These are phyloP conservation scores for Kokia cookei DNA, from an alignment of 441 rosid genomes.

Conservation along the genomic window DNA sequence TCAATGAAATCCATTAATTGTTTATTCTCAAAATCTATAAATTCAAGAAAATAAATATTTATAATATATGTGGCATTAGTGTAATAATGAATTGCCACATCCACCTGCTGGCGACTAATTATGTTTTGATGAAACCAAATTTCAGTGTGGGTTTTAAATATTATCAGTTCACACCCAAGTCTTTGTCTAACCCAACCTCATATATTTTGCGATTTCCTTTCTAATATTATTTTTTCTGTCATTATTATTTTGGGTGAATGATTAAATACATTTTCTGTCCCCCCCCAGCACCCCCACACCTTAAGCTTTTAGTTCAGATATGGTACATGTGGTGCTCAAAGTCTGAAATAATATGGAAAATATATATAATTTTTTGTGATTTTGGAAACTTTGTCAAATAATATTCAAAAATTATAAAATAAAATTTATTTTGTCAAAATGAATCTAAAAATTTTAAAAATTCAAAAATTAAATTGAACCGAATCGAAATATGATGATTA, in stretches of 20 bases:
- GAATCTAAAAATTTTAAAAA: no score
- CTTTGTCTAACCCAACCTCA: neutral
- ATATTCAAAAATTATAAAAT: no score
- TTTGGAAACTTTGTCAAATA: no score
- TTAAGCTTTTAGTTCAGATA: neutral
- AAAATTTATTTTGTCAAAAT: no score
- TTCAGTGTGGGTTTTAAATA: neutral
- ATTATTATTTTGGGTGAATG: neutral
- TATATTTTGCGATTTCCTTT: neutral
- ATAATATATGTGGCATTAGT: neutral
- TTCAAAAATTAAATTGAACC: no score
- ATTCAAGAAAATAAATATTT: no score
- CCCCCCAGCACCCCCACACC: neutral
- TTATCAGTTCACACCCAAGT: neutral
- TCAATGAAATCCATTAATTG: neutral
- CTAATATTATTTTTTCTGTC: neutral
- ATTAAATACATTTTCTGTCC: neutral
- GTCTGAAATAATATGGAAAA: no score
- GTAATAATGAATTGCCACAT: constrained; percentile 15
- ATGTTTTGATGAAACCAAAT: neutral
- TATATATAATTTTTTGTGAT: no score
- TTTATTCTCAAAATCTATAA: no score
- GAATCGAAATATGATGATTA: no score
- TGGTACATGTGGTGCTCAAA: neutral
- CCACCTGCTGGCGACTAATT: constrained; percentile 10